Conservation (phyloP, 495 filamentous ascomycete genomes). For the Aspergillus egyptiacus region DNA sequence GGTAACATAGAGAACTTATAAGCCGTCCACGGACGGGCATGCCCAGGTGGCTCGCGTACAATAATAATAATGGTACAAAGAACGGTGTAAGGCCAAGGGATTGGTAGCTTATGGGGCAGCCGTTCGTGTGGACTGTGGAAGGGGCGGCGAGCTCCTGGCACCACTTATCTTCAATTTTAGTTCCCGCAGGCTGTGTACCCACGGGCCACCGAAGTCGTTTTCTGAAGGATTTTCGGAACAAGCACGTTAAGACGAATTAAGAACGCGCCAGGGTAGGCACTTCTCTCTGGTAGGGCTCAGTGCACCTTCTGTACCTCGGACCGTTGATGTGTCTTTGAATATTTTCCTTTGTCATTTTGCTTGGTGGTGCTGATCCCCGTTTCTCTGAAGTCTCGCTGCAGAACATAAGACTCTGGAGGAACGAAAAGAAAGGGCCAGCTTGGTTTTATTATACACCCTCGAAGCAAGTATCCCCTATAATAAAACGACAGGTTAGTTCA, state of each 20-base stretch:
- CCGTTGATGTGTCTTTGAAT: not conserved
- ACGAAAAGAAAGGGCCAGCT: not conserved
- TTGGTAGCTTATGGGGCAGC: conserved; percentile 18
- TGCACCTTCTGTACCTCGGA: not conserved
- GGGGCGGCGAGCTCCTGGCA: conserved; percentile 17
- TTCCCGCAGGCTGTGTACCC: conserved; percentile 1
- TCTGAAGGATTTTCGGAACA: conserved; percentile 15
- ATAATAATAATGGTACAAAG: too few relatives aligned
- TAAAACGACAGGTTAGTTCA: not conserved
- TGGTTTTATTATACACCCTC: not conserved
- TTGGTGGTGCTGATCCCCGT: not conserved
- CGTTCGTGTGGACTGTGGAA: conserved; percentile 13
- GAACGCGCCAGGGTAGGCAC: not conserved
- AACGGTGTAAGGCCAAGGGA: conserved; percentile 23
- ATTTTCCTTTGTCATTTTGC: not conserved
- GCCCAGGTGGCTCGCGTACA: conserved; percentile 7
- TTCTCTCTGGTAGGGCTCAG: not conserved
- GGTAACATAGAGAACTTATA: too few relatives aligned
- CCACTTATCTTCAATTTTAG: conserved; percentile 16
- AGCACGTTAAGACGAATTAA: not conserved
- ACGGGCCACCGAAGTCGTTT: conserved; percentile 4
- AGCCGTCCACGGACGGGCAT: too few relatives aligned
- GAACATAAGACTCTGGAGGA: not conserved
- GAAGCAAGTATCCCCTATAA: conserved; percentile 2
- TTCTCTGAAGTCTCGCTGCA: not conserved